phyloP scores from a whole-genome alignment of 148 eudicot species.

The Nepenthes gracilis region DNA sequence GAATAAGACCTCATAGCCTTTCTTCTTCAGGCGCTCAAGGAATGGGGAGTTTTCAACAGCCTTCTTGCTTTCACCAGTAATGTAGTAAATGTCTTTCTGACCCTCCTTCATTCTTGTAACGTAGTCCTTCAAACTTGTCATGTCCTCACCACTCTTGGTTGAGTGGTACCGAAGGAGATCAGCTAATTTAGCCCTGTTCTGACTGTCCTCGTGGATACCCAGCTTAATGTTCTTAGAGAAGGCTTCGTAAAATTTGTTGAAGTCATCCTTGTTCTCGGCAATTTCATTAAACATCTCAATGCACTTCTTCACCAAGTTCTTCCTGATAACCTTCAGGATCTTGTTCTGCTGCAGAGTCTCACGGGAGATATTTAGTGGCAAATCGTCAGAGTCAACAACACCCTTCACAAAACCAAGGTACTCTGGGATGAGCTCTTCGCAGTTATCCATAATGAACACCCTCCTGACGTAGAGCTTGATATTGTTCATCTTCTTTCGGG shows the following conservation, averaged over 20 bases:
- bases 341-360: slow-evolving; percentile 92
- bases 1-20: slow-evolving; percentile 73
- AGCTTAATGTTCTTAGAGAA: slow-evolving; percentile 79
- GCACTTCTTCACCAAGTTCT: slow-evolving; percentile 88
- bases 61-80: slow-evolving; percentile 85
- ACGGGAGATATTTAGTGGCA: slow-evolving; percentile 87
- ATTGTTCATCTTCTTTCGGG: slow-evolving; percentile 81
- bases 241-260: slow-evolving; percentile 80
- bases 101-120: slow-evolving; percentile 93
- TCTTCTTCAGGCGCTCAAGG: slow-evolving; percentile 77
- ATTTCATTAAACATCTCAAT: slow-evolving; percentile 90
- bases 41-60: slow-evolving; percentile 92
- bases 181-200: slow-evolving; percentile 67
- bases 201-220: slow-evolving; percentile 89
- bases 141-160: slow-evolving; percentile 76
- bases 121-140: slow-evolving; percentile 80
- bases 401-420: slow-evolving; percentile 88
- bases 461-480: slow-evolving; percentile 90
- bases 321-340: slow-evolving; percentile 88
- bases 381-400: slow-evolving; percentile 82
- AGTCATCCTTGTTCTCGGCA: slow-evolving; percentile 88
- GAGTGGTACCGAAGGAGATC: slow-evolving; percentile 75
- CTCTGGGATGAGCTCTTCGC: slow-evolving; percentile 90
- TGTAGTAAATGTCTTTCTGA: slow-evolving; percentile 80
- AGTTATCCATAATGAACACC: slow-evolving; percentile 91